Conservation (phyloP, 1,284 basidiomycete species). For the Leccinum variabile region DNA sequence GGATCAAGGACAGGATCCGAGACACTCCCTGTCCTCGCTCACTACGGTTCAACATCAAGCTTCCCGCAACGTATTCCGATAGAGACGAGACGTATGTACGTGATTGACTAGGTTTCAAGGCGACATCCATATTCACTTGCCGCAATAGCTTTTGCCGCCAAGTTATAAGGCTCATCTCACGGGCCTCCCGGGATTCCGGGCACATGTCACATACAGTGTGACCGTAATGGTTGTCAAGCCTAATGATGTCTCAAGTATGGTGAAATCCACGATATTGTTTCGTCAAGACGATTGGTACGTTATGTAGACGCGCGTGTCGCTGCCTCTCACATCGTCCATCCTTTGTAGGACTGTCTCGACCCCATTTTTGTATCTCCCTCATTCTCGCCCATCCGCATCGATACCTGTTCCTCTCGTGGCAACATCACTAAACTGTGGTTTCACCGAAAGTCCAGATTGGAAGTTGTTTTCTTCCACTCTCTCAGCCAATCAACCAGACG, state of each 20-base stretch:
- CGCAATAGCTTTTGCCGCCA: constrained; percentile 57
- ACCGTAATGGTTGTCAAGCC: constrained; percentile 45
- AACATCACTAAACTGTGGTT: constrained; percentile 35
- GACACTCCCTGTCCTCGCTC: constrained; percentile 48
- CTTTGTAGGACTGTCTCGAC: constrained; percentile 51
- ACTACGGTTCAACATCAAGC: constrained; percentile 51
- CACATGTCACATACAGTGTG: constrained; percentile 60
- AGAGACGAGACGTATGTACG: constrained; percentile 59
- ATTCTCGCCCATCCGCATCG: constrained; percentile 55
- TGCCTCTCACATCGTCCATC: constrained; percentile 6
- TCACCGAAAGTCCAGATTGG: constrained; percentile 52
- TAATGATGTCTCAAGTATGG: constrained; percentile 38
- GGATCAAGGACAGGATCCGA: constrained; percentile 49
- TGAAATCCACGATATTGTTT: constrained; percentile 46
- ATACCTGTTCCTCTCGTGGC: constrained; percentile 49
- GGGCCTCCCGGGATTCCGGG: constrained; percentile 66
- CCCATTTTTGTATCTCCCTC: constrained; percentile 64
- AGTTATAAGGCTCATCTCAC: constrained; percentile 60
- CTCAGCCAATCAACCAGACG: constrained; percentile 35
- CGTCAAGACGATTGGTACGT: constrained; percentile 49
- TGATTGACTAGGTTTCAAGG: constrained; percentile 17
- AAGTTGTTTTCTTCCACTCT: constrained; percentile 46
- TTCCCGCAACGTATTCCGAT: constrained; percentile 59
- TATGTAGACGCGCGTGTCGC: constrained; percentile 11
- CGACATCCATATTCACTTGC: constrained; percentile 7